Evolutionary conservation across 192 early-diverging fungal species (phyloP).

Genomic region (Entomortierella parvispora): DNA sequence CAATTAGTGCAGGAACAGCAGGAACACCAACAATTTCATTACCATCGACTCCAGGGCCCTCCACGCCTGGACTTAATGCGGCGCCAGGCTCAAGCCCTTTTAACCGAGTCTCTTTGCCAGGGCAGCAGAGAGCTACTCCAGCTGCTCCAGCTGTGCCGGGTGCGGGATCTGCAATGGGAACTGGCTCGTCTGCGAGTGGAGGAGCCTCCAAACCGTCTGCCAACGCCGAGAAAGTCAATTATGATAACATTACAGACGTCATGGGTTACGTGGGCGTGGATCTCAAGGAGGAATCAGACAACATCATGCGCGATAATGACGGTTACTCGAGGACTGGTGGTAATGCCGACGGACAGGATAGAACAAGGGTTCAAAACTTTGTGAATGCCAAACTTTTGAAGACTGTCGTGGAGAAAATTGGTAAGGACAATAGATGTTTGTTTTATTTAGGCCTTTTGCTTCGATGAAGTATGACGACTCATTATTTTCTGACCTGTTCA

Average conservation of each 20-base stretch:
- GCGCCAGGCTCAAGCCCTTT: constrained; percentile 29
- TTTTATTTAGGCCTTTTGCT: background rate
- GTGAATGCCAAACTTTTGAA: constrained; percentile 53
- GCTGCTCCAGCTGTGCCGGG: constrained; percentile 9
- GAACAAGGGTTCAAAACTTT: constrained; percentile 57
- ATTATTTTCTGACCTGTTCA: background rate
- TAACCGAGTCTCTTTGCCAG: constrained; percentile 41
- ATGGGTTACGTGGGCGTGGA: constrained; percentile 84
- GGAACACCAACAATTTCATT: constrained; percentile 4
- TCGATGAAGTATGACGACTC: background rate
- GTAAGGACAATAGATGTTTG: too few relatives aligned
- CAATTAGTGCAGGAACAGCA: constrained; percentile 9
- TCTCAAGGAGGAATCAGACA: constrained; percentile 72
- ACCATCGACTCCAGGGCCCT: constrained; percentile 13
- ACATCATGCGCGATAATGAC: constrained; percentile 60
- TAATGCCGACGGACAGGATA: constrained; percentile 23
- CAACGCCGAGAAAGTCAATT: constrained; percentile 52
- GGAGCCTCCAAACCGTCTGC: constrained; percentile 1
- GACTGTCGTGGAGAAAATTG: constrained; percentile 50
- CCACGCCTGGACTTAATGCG: constrained; percentile 3
- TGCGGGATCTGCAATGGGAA: constrained; percentile 3
- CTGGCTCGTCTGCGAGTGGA: constrained; percentile 10
- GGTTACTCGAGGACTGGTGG: constrained; percentile 18
- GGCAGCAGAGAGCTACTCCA: constrained; percentile 15
- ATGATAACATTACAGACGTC: constrained; percentile 75